A percentile compares a stretch with the other conserved stretches of the same genome.
Evolutionary conservation across 495 filamentous ascomycete species (phyloP).

Genomic region (Podospora pseudoanserina): DNA sequence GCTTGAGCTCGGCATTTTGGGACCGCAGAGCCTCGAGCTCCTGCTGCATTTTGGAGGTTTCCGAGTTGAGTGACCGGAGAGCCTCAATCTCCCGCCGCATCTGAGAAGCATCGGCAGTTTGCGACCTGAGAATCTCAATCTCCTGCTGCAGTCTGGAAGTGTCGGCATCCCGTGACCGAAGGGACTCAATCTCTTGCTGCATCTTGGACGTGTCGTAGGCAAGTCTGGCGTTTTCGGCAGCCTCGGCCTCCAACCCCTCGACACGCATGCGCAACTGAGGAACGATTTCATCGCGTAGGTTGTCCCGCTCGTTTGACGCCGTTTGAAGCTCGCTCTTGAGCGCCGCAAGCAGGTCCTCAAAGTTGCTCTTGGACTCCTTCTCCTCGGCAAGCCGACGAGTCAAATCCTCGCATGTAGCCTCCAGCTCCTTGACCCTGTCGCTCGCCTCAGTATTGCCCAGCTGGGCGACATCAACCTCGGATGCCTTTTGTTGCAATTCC

Average conservation of each 20-base stretch:
- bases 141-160: slow-evolving; percentile 77
- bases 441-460: slow-evolving; percentile 46
- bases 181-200: slow-evolving; percentile 8
- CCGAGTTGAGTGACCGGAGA: slow-evolving; percentile 8
- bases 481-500: slow-evolving; percentile 70
- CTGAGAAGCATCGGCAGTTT: slow-evolving; percentile 45
- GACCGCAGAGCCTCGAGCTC: slow-evolving; percentile 58
- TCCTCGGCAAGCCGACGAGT: slow-evolving; percentile 80
- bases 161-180: slow-evolving; percentile 40
- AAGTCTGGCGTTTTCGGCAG: slow-evolving; percentile 61
- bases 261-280: slow-evolving; percentile 67
- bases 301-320: slow-evolving; percentile 82
- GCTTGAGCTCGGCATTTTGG: slow-evolving; percentile 52
- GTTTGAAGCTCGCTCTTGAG: slow-evolving; percentile 78
- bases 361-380: slow-evolving; percentile 83
- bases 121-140: slow-evolving; percentile 61
- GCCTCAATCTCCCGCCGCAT: slow-evolving; percentile 9
- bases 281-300: slow-evolving; percentile 81
- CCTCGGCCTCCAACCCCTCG: slow-evolving; percentile 72
- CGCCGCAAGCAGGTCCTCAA: slow-evolving; percentile 83
- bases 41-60: slow-evolving; percentile 65
- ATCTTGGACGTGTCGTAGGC: slow-evolving; percentile 66
- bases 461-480: slow-evolving; percentile 49
- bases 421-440: slow-evolving; percentile 68
- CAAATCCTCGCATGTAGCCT: slow-evolving; percentile 72